Base-by-base conservation (phyloP, 108 stramenopile species). In the Conticribra guillardii region DNA sequence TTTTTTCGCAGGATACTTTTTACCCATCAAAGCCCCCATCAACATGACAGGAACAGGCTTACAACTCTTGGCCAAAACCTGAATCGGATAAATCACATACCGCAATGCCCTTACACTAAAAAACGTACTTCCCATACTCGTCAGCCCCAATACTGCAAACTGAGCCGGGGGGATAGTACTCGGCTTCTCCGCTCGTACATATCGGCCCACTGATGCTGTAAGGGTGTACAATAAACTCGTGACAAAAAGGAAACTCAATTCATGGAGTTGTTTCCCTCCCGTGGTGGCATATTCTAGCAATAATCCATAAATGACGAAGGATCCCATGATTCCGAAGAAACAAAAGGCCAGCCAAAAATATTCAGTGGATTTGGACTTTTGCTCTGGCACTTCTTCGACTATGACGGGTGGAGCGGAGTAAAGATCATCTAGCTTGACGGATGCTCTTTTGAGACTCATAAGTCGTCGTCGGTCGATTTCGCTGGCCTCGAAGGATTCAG, bases 31-130 rank as follows among this genome's bases (percentile, higher is more conserved):
- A 8, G 95, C 94, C 32, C 97, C 97, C 90, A 99, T 96, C 33
- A 99, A 73, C 98, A 99, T 98, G 56, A 99, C 98, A 3, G 98
- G 97, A 21, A 99, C 95, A 29, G 98, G 98, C 74, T 99, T 99
- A 81, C 98, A 99, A 74, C 90, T 92, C 81, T 99, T 99, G 51
- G 96, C 97, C 46, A 99, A 71, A 3, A 99, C 97, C 86, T 98
- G 97, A 53, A 99, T 97, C 26, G 98, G 98, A 81, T 97, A 94
- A 76, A 94, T 94, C 61, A 94, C 92, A 68, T 96, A 98, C 61
- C 98, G 76, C 56, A 99, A 74, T 5, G 89, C 90, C 30, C 98
- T 82, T 0, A 99, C 98, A 19, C 91, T 93, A 44, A 87, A 96
- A 84, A 97, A 99, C 28, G 98, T 99, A 34, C 87, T 89, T 4